phyloP scores from a whole-genome alignment of 1,139 yeast genomes.

The Diutina ranongensis region DNA sequence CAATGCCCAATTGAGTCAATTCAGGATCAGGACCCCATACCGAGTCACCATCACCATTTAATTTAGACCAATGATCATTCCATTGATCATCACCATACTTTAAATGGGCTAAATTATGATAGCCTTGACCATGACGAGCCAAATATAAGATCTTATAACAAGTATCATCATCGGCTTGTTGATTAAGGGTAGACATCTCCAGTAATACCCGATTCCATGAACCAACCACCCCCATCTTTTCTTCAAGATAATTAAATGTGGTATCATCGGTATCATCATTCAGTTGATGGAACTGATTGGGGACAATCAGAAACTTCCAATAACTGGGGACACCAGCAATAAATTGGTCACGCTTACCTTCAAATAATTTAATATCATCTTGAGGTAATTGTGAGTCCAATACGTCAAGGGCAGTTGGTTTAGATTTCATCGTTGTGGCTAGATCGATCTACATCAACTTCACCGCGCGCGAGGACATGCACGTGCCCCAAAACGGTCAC shows the following conservation, averaged over 20 bases:
- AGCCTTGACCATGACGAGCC: conserved; percentile 76
- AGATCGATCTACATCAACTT: too few species aligned
- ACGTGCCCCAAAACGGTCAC: too few species aligned
- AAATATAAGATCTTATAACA: conserved; percentile 45
- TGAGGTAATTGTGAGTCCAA: conserved; percentile 8
- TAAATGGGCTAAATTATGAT: conserved; percentile 51
- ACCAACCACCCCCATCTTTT: conserved; percentile 35
- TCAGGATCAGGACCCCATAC: conserved; percentile 63
- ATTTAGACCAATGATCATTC: conserved; percentile 47
- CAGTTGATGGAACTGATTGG: conserved; percentile 45
- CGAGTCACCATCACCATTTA: conserved; percentile 43
- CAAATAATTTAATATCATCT: conserved; percentile 9
- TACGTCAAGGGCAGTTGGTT: conserved; percentile 8
- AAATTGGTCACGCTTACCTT: conserved; percentile 7
- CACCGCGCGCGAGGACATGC: too few species aligned
- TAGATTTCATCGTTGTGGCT: not conserved
- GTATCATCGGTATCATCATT: conserved; percentile 32
- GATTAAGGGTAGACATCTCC: conserved; percentile 28
- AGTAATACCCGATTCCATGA: conserved; percentile 35
- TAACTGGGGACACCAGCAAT: not conserved
- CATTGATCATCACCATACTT: conserved; percentile 48
- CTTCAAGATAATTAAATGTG: conserved; percentile 32
- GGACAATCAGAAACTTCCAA: conserved; percentile 34
- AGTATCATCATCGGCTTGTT: conserved; percentile 19
- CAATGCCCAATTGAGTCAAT: conserved; percentile 44